These are phyloP conservation scores for Heliosperma pusillum DNA, from an alignment of 148 eudicot genomes.

Conservation along the genomic window DNA sequence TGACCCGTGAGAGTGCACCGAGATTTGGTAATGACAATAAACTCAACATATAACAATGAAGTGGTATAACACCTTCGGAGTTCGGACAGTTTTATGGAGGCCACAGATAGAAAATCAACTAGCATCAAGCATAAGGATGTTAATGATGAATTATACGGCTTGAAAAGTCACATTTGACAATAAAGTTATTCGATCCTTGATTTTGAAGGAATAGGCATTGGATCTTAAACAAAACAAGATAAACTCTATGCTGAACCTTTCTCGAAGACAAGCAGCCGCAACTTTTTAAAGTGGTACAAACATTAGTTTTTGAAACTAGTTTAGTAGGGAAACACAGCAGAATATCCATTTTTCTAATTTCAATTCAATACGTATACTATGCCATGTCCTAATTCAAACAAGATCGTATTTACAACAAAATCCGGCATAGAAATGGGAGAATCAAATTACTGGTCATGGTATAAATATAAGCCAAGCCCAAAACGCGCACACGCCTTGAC, in stretches of 20 bases:
- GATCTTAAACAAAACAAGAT: neutral
- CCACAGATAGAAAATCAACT: no score
- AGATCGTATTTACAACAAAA: constrained; percentile 35
- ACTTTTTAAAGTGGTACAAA: neutral
- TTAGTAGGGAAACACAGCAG: constrained; percentile 14
- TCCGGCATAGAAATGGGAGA: constrained; percentile 13
- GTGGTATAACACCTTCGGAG: no score
- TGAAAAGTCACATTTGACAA: neutral
- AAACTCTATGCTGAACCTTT: neutral
- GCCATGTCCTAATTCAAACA: constrained; percentile 26
- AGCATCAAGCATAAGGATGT: no score
- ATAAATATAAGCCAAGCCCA: constrained; percentile 93
- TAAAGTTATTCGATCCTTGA: neutral
- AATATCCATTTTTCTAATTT: constrained; percentile 17
- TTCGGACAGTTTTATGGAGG: no score
- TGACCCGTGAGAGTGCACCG: no score
- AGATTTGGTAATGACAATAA: no score
- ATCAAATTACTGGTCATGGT: constrained; percentile 61
- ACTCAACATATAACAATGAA: no score
- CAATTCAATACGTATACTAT: constrained; percentile 18
- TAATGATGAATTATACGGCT: neutral
- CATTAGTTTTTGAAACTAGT: neutral
- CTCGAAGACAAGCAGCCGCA: neutral
- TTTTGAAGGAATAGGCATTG: neutral
- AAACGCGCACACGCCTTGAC: constrained; percentile 91